phyloP scores from a whole-genome alignment of 2,329 filamentous ascomycete species.

The Stagonosporopsis tanaceti region DNA sequence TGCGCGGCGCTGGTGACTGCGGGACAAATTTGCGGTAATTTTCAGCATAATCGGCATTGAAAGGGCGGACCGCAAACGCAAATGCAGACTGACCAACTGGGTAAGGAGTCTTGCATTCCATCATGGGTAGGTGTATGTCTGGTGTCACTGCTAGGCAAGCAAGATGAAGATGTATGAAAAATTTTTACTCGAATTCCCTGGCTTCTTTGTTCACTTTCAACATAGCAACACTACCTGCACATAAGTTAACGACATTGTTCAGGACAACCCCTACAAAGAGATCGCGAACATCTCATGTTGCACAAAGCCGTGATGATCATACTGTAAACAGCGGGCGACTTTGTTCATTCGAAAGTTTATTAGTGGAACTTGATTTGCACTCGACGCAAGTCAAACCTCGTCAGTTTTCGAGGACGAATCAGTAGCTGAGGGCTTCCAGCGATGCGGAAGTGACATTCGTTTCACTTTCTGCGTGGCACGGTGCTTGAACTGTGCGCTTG shows the following conservation, averaged over 20 bases:
- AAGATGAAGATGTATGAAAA: background rate
- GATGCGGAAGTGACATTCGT: slow-evolving; percentile 33
- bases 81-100: slow-evolving; percentile 15
- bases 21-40: background rate
- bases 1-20: background rate
- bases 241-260: background rate
- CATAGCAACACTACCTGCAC: no score
- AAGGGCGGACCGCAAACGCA: slow-evolving; percentile 18
- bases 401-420: slow-evolving; percentile 12
- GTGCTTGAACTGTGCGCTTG: slow-evolving; percentile 33
- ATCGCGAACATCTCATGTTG: background rate
- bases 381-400: background rate
- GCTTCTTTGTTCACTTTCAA: background rate
- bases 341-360: no score
- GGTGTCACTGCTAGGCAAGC: background rate
- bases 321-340: no score
- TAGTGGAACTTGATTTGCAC: no score
- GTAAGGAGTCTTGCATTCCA: background rate
- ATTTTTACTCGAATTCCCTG: background rate
- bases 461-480: slow-evolving; percentile 34
- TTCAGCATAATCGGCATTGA: background rate
- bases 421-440: slow-evolving; percentile 21
- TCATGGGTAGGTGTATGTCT: background rate
- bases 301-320: background rate
- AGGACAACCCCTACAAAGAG: background rate